Conservation (phyloP, 805 yeast species). For the Komagataella ulmi region DNA sequence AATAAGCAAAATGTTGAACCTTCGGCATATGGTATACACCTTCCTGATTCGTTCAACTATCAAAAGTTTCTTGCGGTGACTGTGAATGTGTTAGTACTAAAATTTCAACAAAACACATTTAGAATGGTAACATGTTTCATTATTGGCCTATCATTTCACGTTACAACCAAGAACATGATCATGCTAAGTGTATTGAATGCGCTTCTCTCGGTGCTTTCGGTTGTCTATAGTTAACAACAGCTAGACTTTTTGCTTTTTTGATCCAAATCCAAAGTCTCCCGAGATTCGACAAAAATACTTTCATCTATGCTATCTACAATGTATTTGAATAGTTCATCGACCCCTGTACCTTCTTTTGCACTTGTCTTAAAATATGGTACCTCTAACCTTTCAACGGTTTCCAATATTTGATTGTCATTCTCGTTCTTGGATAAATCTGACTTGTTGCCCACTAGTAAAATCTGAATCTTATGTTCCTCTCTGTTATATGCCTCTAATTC, state of each 20-base stretch:
- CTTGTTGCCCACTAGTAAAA: slow-evolving; percentile 72
- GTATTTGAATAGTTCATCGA: slow-evolving; percentile 27
- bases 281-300: slow-evolving; percentile 10
- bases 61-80: not conserved
- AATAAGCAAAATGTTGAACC: slow-evolving; percentile 5
- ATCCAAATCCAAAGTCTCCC: slow-evolving; percentile 6
- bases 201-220: not conserved
- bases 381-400: slow-evolving; percentile 11
- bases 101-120: not conserved
- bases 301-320: slow-evolving; percentile 16
- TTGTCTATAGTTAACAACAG: not conserved
- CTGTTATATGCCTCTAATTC: slow-evolving; percentile 35
- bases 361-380: slow-evolving; percentile 31
- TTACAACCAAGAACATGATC: not conserved
- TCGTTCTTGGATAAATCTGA: slow-evolving; percentile 36
- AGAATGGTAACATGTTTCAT: not conserved
- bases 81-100: not conserved
- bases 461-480: slow-evolving; percentile 13
- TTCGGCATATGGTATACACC: slow-evolving; percentile 2
- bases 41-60: slow-evolving; percentile 10
- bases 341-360: slow-evolving; percentile 60
- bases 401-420: slow-evolving; percentile 6
- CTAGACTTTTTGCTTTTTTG: not conserved
- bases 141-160: not conserved
- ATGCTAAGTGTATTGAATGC: not conserved